Base-by-base conservation (phyloP, 2,329 filamentous ascomycete species). In the Fusarium solani-melongenae region DNA sequence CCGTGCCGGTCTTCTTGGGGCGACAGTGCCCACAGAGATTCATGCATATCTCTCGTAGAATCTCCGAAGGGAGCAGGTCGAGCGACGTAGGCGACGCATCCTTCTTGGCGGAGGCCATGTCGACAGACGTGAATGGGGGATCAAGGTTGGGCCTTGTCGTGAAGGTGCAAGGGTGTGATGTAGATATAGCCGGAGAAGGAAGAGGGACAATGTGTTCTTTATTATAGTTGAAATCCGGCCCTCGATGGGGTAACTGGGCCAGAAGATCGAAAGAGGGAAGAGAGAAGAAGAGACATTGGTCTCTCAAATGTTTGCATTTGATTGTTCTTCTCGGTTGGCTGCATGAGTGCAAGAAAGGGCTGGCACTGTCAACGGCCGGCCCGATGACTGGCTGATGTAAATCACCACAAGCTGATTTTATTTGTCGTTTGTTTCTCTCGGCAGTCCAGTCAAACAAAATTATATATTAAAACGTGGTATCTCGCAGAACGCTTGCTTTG, bases 381-480 rank as follows among this genome's bases (percentile, higher is more conserved):
- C 17, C 51, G n/a, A n/a, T 2, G n/a, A 55, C 31, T 24, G 29
- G 10, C 15, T 11, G n/a, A 55, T 9, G 20, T 12, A 53, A 29
- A 20, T 53, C 49, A 46, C 22, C 44, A 17, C 15, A 49, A 27
- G 8, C 14, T 10, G 8, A 24, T 15, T 10, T 27, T 49, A 2
- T 49, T 17, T 11, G 14, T 15, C 3, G 6, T 9, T 9, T 17
- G 9, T 27, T 27, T 44, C 4, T 24, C 20, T 15, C 12, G 11
- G 11, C 4, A 33, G 39, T 4, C 12, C n/a, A 20, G 12, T 14
- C 5, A 46, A 46, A 17, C 46, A 51, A 31, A 51, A n/a, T 17
- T 33, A 31, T 4, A 12, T 3, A n/a, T 24, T 62, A 69, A 46
- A 69, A 69, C 0, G 39, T 55, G 4, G 67, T 67, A 4, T 67